Base-by-base conservation (phyloP, 2,329 filamentous ascomycete species). In the Neodidymelliopsis sp. region DNA sequence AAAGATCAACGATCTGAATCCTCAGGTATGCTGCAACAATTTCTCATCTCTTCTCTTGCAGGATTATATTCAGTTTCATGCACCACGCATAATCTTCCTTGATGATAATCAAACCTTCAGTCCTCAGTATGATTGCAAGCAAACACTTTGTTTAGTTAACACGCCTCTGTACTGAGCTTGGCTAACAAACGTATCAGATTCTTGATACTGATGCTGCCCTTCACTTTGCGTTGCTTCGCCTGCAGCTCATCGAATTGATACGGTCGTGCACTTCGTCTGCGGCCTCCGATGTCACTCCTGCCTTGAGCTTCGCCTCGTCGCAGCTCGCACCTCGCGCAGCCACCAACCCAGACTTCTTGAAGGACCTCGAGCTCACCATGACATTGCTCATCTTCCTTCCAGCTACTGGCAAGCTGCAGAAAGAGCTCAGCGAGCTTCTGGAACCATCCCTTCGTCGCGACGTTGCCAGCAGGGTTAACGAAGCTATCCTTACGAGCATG, bases 21-120 rank as follows among this genome's bases (percentile, higher is more conserved):
- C 91, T 61, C 86, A 94, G 84, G 94, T 99, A 86, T 76, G 89
- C 73, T 39, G 33, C 34, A 13, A 27, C 35, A 30, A n/a, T 10
- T 13, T 18, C 13, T 24, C 11, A 4, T 33, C 18, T 24, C n/a
- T 15, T 60, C 51, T 30, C 78, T 84, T 81, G 83, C 76, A 92
- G 94, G 94, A 99, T 99, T 96, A 96, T 81, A 90, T 81, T 83
- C 59, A 88, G 81, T 92, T 86, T 96, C 93, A 99, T 99, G 94
- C 94, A 99, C 94, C 94, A 99, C 94, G 91, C 94, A 91, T 94
- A 97, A 84, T 65, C 48, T 61, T 85, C 86, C 84, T 84, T 94
- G 94, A 95, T 95, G 93, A 97, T 83, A 86, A 87, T 80, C 79
- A 84, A 83, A 71, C 66, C 86, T 89, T 89, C 86, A 90, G 85